Evolutionary conservation across 148 eudicot species (phyloP), one percentile per base, ranked within the genome.

Genomic region (Chenopodium suecicum): DNA sequence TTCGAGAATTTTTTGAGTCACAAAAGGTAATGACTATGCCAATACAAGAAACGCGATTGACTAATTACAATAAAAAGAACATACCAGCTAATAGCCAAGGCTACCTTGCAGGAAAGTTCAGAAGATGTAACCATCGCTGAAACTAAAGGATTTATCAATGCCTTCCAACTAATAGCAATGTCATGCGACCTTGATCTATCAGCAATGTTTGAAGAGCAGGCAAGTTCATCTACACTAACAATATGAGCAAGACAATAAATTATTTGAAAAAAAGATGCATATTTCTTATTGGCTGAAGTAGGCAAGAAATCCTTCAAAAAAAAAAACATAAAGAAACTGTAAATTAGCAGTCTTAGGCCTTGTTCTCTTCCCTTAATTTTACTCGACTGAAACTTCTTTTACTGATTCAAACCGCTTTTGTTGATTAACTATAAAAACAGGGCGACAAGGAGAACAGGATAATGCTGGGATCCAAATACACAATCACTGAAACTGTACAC

Each of bases 141-240:
- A 47, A 25, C 85, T 31, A 83, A 86, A 25, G 77, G 82, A 76
- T 90, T 90, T 81, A 89, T 90, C 66, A 90, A 90, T 66, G 93
- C 93, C 81, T 90, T 90, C 81, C 88, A 87, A 82, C 82, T 89
- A 14, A 87, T 90, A 75, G 87, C 91, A 65, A 85, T 89, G 90
- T 89, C 90, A 0, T 83, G 83, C 3, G 90, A 84, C 79, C 90
- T 90, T 47, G 88, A 89, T 82, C 82, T 90, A 82, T 89, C 93
- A 70, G 80, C 89, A 48, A 48, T 89, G 64, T 90, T 90, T 47
- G 87, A 86, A 80, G 93, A 86, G 54, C 77, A 87, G 89, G 91
- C 79, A 87, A 82, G 87, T 73, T 34, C 17, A 52, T 52, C 44
- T 41, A 41, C 7, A 13, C 56, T 10, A 12, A 52, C 60, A 56